These are phyloP conservation scores for Bombardia bombarda DNA, from an alignment of 495 filamentous ascomycete genomes.

Conservation along the genomic window DNA sequence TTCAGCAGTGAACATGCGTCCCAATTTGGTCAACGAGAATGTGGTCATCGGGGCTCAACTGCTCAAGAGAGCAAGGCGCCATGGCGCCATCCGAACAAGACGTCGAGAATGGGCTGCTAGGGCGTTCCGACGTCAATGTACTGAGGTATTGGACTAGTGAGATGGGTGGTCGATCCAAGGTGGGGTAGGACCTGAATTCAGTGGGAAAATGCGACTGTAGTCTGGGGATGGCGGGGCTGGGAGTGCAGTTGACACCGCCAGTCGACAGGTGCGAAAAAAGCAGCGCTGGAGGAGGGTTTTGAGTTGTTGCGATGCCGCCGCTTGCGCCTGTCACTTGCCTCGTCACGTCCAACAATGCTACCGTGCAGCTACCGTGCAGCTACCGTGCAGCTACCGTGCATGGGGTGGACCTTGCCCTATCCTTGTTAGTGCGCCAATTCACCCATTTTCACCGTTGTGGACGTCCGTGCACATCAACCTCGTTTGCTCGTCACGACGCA, in stretches of 20 bases:
- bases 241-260: conserved; percentile 1
- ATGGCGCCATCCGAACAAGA: too few relatives aligned
- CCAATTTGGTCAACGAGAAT: too few relatives aligned
- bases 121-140: too few relatives aligned
- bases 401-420: background rate
- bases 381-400: background rate
- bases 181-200: background rate
- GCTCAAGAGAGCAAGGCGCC: too few relatives aligned
- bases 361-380: background rate
- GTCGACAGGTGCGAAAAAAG: background rate
- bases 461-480: conserved; percentile 1
- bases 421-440: conserved; percentile 1
- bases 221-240: background rate
- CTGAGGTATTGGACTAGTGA: too few relatives aligned
- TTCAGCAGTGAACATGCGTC: too few relatives aligned
- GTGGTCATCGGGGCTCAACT: too few relatives aligned
- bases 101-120: too few relatives aligned
- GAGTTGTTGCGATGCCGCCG: too few relatives aligned
- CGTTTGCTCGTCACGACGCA: too few relatives aligned
- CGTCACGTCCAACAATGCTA: conserved; percentile 4
- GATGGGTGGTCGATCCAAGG: too few relatives aligned
- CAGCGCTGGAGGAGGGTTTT: background rate
- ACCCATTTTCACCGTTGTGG: background rate
- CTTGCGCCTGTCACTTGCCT: conserved; percentile 2
- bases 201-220: background rate